Evolutionary conservation across 2,329 filamentous ascomycete genomes (phyloP), one percentile per base, ranked within the genome.

Genomic region (Aspergillus jensenii): DNA sequence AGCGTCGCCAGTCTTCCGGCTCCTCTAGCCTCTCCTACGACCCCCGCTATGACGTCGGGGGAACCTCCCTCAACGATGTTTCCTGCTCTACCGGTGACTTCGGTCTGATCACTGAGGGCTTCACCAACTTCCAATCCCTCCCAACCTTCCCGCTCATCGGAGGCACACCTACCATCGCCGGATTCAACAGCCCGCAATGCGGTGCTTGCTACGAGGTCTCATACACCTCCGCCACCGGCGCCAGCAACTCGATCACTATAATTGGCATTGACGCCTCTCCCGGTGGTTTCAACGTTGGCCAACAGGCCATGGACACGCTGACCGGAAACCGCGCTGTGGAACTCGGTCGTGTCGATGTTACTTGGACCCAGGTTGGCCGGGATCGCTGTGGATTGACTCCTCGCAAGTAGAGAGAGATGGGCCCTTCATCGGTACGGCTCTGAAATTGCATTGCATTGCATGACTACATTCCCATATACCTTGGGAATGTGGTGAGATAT

Each of bases 1-100:
- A 37, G 15, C 57, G 60, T 17, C 57, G 53, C 35, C 56, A 63
- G 35, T 48, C 58, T 40, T 41, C 54, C 17, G 50, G 59, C 39
- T 51, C 56, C 17, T 64, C 78, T 51, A 73, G 68, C 73, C 88
- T 92, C 68, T 88, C 87, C 63, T 93, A 87, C 75, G 90, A 93
- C 76, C 76, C 78, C 19, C 85, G 82, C 69, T 95, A 90, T 77
- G 90, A 93, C 69, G 77, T 87, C 62, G 71, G 71, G 46, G 64
- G 64, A 59, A 82, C 85, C 58, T 79, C 83, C 45, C 72, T 93
- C 55, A 79, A 75, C 35, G 72, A 68, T 5, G 81, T 91, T 45
- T 31, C 71, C 48, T 78, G 76, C 65, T 76, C 74, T 11, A 64
- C 76, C 54, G 75, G 75, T 6, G 21, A 37, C 33, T 68, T 75